Evolutionary conservation across 1,139 yeast genomes (phyloP).

Genomic region (Debaryomyces coudertii): DNA sequence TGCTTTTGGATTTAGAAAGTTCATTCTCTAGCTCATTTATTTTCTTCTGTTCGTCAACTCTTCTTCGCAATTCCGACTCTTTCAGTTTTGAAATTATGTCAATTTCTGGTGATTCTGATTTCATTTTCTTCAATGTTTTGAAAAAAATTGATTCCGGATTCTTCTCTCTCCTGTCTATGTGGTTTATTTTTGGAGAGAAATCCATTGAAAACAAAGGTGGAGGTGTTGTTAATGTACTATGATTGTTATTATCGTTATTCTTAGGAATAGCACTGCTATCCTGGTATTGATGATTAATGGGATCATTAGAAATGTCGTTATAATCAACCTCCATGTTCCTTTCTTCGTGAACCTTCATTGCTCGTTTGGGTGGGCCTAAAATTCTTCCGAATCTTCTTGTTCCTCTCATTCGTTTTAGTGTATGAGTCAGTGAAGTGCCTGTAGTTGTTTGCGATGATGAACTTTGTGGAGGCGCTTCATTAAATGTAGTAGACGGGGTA

Average conservation of each 20-base stretch:
- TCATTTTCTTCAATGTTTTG: conserved; percentile 13
- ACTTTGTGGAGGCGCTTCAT: conserved; percentile 10
- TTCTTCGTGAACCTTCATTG: conserved; percentile 26
- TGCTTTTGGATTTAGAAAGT: conserved; percentile 9
- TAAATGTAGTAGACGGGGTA: conserved; percentile 25
- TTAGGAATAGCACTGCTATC: neutral
- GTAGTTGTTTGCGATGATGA: conserved; percentile 8
- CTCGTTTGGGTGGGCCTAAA: conserved; percentile 47
- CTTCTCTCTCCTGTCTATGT: neutral
- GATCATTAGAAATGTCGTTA: neutral
- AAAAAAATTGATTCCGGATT: conserved; percentile 13
- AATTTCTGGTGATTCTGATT: conserved; percentile 12
- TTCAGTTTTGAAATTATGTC: conserved; percentile 24
- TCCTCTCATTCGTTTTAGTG: conserved; percentile 32
- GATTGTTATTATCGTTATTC: neutral
- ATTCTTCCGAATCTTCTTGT: conserved; percentile 38
- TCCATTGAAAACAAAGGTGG: conserved; percentile 20
- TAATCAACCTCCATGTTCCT: neutral
- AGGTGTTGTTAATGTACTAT: conserved; percentile 10
- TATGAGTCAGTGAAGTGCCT: conserved; percentile 18
- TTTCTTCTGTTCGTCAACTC: conserved; percentile 32
- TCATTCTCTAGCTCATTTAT: conserved; percentile 21
- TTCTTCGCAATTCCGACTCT: conserved; percentile 29
- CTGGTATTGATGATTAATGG: neutral
- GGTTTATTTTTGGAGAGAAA: conserved; percentile 20